phyloP scores from a whole-genome alignment of 805 yeast species.

The Saturnispora bothae region DNA sequence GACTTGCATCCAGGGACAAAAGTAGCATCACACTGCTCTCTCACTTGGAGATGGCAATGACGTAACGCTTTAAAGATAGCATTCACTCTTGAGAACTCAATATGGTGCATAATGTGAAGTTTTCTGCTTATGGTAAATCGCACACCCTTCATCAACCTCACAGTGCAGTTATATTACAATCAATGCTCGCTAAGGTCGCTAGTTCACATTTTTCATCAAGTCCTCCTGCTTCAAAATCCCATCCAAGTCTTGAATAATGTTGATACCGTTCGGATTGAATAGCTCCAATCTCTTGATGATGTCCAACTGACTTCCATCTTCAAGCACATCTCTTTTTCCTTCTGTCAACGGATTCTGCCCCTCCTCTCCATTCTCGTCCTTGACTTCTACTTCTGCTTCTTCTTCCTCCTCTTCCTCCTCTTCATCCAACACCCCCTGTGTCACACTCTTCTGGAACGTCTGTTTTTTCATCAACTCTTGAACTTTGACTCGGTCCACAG shows the following conservation, averaged over 20 bases:
- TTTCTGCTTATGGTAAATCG: too few species aligned
- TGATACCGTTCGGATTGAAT: constrained; percentile 28
- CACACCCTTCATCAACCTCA: too few species aligned
- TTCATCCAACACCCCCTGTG: constrained; percentile 6
- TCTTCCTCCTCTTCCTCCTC: constrained; percentile 25
- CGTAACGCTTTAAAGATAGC: too few species aligned
- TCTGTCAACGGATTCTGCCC: constrained; percentile 10
- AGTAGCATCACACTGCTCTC: too few species aligned
- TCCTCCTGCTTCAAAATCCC: constrained; percentile 21
- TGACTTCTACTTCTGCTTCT: constrained; percentile 22
- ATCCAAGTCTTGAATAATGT: constrained; percentile 18
- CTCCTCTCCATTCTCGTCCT: constrained; percentile 18
- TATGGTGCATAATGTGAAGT: too few species aligned
- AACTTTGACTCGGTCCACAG: constrained; percentile 32
- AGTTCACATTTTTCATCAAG: too few species aligned
- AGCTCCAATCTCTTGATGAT: constrained; percentile 29
- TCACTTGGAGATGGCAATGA: too few species aligned
- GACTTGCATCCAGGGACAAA: too few species aligned
- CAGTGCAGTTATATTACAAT: too few species aligned
- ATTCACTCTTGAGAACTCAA: too few species aligned
- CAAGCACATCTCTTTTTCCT: constrained; percentile 17
- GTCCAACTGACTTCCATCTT: constrained; percentile 19
- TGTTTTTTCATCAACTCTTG: constrained; percentile 34
- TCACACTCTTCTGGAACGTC: constrained; percentile 15
- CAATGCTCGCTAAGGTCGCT: too few species aligned